These are phyloP conservation scores for Cercospora beticola DNA, from an alignment of 2,329 filamentous ascomycete genomes.

Conservation along the genomic window DNA sequence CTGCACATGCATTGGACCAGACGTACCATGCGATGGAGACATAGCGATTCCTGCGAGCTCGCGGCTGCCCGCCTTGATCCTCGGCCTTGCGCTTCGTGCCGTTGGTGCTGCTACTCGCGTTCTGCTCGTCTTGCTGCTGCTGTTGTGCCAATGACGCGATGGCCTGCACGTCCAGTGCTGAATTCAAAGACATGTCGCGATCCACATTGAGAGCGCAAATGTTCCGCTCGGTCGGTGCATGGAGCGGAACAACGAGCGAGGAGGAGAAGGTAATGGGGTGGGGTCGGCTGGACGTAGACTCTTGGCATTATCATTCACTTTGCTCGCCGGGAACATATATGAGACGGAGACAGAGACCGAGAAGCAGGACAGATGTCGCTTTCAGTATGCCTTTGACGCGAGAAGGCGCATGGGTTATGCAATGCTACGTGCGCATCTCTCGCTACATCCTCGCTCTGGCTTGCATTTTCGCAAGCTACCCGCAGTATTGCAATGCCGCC, in stretches of 20 bases:
- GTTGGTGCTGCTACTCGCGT: constrained; percentile 22
- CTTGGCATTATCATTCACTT: neutral
- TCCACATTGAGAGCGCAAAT: neutral
- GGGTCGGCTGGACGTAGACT: neutral
- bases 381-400: neutral
- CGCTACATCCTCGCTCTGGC: neutral
- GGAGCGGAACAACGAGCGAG: neutral
- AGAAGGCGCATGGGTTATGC: neutral
- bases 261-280: neutral
- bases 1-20: constrained; percentile 3
- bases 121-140: constrained; percentile 22
- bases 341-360: neutral
- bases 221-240: constrained; percentile 3
- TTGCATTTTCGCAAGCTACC: neutral
- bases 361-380: neutral
- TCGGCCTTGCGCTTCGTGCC: constrained; percentile 48
- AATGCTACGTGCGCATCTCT: neutral
- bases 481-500: neutral
- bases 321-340: neutral
- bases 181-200: constrained; percentile 12
- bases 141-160: constrained; percentile 25
- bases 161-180: constrained; percentile 21
- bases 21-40: constrained; percentile 65
- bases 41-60: constrained; percentile 65
- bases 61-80: constrained; percentile 42